Evolutionary conservation across 2,329 filamentous ascomycete genomes (phyloP).

Genomic region (Fusarium mundagurra): DNA sequence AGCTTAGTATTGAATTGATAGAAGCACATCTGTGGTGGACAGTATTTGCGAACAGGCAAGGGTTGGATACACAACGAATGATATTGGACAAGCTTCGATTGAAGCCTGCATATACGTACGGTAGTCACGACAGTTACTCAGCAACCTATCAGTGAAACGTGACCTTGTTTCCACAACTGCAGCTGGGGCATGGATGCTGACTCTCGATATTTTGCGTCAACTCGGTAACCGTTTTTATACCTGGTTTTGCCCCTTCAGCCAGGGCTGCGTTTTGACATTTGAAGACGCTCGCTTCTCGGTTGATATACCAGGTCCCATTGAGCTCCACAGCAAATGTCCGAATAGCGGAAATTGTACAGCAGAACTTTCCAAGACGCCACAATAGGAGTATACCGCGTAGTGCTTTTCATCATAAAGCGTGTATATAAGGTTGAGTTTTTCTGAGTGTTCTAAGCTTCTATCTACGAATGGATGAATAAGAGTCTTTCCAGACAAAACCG

Average conservation of each 20-base stretch:
- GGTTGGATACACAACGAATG: slow-evolving; percentile 6
- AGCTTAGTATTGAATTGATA: slow-evolving; percentile 1
- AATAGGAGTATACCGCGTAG: not conserved
- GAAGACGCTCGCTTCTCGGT: not conserved
- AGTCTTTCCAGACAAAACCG: not conserved
- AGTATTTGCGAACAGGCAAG: slow-evolving; percentile 1
- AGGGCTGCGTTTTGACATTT: not conserved
- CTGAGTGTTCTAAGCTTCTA: not conserved
- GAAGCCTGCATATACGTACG: slow-evolving; percentile 1
- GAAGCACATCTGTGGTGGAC: slow-evolving; percentile 16
- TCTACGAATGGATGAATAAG: not conserved
- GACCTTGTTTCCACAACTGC: slow-evolving; percentile 7
- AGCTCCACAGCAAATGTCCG: slow-evolving; percentile 7
- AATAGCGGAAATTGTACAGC: slow-evolving; percentile 3
- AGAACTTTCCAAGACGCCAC: not conserved
- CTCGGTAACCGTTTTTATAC: not conserved
- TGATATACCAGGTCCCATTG: not conserved
- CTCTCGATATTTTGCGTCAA: slow-evolving; percentile 13
- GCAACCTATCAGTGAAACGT: slow-evolving; percentile 26
- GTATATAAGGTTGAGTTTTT: not conserved
- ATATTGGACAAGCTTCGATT: not conserved
- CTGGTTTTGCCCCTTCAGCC: not conserved
- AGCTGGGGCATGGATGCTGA: slow-evolving; percentile 13
- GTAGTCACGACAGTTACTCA: slow-evolving; percentile 25
- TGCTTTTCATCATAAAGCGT: not conserved